Evolutionary conservation across 208 protist genomes (phyloP).

Genomic region (Phytomonas francai): DNA sequence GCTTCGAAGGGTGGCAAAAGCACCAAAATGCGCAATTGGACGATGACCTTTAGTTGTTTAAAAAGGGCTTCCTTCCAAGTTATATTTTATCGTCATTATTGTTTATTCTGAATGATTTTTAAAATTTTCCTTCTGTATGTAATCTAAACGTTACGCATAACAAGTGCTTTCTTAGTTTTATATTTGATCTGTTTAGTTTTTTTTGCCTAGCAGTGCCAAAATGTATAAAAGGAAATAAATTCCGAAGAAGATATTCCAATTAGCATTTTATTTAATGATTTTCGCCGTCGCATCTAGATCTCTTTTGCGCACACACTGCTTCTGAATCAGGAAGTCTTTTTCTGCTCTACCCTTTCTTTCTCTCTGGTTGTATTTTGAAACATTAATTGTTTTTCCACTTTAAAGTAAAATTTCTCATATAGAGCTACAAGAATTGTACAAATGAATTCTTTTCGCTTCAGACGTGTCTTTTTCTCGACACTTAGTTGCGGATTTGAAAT

Average conservation of each 20-base stretch:
- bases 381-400: background rate
- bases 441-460: background rate
- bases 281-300: background rate
- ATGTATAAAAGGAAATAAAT: background rate
- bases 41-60: slow-evolving; percentile 36
- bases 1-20: slow-evolving; percentile 30
- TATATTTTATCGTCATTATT: slow-evolving; percentile 4
- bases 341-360: background rate
- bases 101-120: background rate
- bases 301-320: background rate
- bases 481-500: slow-evolving; percentile 6
- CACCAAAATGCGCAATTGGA: slow-evolving; percentile 18
- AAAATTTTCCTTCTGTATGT: background rate
- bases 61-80: background rate
- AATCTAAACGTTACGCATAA: slow-evolving; percentile 8
- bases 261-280: background rate
- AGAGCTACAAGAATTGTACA: background rate
- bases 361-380: slow-evolving; percentile 1
- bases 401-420: background rate
- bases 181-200: background rate
- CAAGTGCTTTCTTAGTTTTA: background rate
- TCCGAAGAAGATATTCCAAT: background rate
- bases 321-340: background rate
- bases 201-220: background rate
- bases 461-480: background rate